These are phyloP conservation scores for Phytophthora pseudosyringae DNA, from an alignment of 352 stramenopile species.

Conservation along the genomic window DNA sequence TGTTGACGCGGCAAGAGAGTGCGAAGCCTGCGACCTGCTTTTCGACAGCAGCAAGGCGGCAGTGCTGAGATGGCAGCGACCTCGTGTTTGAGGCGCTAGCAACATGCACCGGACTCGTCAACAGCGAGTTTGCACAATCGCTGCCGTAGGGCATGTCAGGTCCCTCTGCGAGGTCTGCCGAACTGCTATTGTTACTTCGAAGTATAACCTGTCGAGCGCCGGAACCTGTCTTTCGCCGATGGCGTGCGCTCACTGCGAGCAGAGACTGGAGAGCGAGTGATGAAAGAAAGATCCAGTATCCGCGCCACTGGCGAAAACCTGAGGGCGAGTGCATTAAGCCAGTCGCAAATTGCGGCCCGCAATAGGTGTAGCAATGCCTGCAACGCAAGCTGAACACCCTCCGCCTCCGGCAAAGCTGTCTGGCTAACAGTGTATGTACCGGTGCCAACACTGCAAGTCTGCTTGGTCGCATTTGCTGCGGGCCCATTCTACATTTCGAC, in stretches of 20 bases:
- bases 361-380: not conserved
- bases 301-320: not conserved
- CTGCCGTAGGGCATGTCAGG: not conserved
- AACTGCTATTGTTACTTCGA: too few species aligned
- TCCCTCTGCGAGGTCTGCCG: too few species aligned
- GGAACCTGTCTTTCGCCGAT: not conserved
- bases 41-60: too few species aligned
- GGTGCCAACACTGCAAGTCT: too few species aligned
- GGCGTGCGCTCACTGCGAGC: not conserved
- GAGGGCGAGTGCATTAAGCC: too few species aligned
- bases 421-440: not conserved
- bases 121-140: not conserved
- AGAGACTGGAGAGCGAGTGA: not conserved
- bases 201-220: not conserved
- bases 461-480: conserved; percentile 12
- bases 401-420: conserved; percentile 1
- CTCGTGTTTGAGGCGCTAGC: too few species aligned
- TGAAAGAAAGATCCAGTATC: not conserved
- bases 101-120: too few species aligned
- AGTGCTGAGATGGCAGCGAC: too few species aligned
- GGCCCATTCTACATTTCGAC: conserved; percentile 19
- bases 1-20: too few species aligned
- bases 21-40: too few species aligned
- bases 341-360: too few species aligned
- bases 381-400: not conserved